These are phyloP conservation scores for Trichoderma erinaceum DNA, from an alignment of 495 filamentous ascomycete species.

Conservation along the genomic window DNA sequence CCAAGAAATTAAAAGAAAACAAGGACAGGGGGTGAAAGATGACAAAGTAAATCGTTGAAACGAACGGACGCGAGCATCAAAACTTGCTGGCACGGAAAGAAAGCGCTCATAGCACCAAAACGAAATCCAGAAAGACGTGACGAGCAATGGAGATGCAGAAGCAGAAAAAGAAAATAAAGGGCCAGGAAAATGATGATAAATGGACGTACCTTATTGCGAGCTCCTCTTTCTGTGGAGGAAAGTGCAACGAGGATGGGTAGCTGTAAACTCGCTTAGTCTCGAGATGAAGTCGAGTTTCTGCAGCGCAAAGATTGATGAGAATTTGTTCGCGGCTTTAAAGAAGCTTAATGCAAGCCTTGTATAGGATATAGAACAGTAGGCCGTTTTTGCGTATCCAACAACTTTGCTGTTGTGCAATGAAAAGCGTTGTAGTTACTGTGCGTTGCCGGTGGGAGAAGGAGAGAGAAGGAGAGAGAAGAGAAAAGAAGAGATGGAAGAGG, in stretches of 20 bases:
- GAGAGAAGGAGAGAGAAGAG: not conserved
- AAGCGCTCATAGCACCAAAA: not conserved
- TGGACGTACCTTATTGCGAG: not conserved
- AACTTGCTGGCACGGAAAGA: not conserved
- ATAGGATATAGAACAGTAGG: no score
- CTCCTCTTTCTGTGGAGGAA: not conserved
- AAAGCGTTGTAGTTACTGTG: no score
- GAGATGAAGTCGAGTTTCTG: not conserved
- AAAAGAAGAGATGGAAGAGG: not conserved
- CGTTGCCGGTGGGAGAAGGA: no score
- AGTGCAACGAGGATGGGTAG: not conserved
- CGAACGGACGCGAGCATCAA: not conserved
- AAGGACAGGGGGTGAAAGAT: not conserved
- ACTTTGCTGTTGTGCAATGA: no score
- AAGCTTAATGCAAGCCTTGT: no score
- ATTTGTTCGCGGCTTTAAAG: not conserved
- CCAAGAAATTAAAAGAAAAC: not conserved
- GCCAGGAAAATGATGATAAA: not conserved
- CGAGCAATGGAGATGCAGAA: not conserved
- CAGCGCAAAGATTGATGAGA: not conserved
- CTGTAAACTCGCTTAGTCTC: not conserved
- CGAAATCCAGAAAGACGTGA: conserved; percentile 3
- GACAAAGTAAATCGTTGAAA: not conserved
- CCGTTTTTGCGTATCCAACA: no score
- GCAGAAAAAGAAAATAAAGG: not conserved